Base-by-base conservation (phyloP, 768 basidiomycete genomes). In the Exidia glandulosa region DNA sequence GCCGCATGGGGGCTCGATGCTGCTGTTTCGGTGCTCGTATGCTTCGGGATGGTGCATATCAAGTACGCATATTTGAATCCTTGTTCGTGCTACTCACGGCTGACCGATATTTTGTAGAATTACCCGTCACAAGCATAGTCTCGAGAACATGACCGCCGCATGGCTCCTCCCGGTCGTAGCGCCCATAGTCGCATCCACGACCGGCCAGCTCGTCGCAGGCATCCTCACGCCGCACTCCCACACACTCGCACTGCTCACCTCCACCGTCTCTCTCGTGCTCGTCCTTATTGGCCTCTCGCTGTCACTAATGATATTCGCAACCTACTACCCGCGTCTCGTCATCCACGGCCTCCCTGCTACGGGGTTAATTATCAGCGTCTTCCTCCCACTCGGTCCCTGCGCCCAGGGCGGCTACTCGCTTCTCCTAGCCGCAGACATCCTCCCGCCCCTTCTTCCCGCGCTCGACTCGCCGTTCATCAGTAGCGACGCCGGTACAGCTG, bases 81-180 rank as follows among this genome's bases (percentile, higher is more conserved):
- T n/a, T n/a, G n/a, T n/a, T n/a, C n/a, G n/a, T n/a, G n/a, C n/a
- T n/a, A n/a, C 9, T 13, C 16, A 23, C 13, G 7, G 5, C 23
- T 25, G 47, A 14, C 27, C 36, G 3, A 62, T 32, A 3, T 4
- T 57, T 60, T 32, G 1, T 78, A 87, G 80, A 83, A 69, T 80
- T 70, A 68, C 75, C 36, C 65, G 79, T n/a, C 85, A 90, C 23
- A 72, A 74, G 5, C 84, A 89, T 66, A 70, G 81, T 0, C 65
- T 84, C 4, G 73, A 78, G 47, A 67, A 72, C 1, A 79, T 89
- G 78, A 82, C 82, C 0, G 72, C 84, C 27, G 69, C 76, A 25
- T 90, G 88, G 88, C 74, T 90, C 7, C 82, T 91, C 32, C 90
- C 90, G 0, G 80, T 88, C 12, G 85, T 91, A 2, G 81, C 88